Percentiles rank a stretch among this genome's conserved stretches.
phyloP scores from a whole-genome alignment of 306 rosid genomes.

The Crotalaria pallida region DNA sequence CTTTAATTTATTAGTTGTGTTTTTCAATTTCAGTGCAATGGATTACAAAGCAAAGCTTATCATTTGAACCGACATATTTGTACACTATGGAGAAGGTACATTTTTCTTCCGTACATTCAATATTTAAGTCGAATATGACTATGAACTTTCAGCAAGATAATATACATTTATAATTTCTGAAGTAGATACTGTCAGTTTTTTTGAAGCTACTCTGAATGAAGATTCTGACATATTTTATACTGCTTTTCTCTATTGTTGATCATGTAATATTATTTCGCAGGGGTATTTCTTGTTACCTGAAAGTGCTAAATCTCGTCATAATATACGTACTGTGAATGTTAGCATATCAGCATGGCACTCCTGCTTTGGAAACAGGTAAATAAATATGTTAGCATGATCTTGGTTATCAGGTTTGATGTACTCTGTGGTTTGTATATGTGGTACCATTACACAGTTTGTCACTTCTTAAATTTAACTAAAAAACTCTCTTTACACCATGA shows the following conservation, averaged over 20 bases:
- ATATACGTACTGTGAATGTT: conserved; percentile 75
- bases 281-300: conserved; percentile 96
- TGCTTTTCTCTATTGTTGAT: conserved; percentile 18
- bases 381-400: conserved; percentile 14
- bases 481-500: background rate
- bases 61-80: conserved; percentile 82
- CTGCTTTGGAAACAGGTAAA: conserved; percentile 95
- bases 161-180: conserved; percentile 9
- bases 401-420: background rate
- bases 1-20: too few species aligned
- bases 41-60: conserved; percentile 74
- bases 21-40: conserved; percentile 71
- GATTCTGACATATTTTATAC: background rate
- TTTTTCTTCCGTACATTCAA: background rate
- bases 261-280: conserved; percentile 36
- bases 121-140: background rate
- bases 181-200: conserved; percentile 14
- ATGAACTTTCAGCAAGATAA: background rate
- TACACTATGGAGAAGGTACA: conserved; percentile 95
- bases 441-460: background rate
- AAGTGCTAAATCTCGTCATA: conserved; percentile 78
- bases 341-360: conserved; percentile 92
- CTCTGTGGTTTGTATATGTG: background rate
- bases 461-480: too few species aligned
- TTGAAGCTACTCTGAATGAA: conserved; percentile 14